Evolutionary conservation across 2,329 filamentous ascomycete genomes (phyloP), one percentile per base, ranked within the genome.

Genomic region (Colletotrichum kahawae): DNA sequence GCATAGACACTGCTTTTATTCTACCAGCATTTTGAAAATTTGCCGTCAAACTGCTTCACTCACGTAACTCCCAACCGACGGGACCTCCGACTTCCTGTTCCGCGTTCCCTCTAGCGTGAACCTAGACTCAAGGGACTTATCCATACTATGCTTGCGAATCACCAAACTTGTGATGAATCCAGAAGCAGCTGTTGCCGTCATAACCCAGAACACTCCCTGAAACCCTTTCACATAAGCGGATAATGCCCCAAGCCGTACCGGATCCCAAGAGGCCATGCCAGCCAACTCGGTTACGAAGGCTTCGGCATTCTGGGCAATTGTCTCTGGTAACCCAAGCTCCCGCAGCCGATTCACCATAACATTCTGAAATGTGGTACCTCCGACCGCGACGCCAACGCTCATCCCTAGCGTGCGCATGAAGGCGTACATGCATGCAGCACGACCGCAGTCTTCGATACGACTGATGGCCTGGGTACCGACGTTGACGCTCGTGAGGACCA

Each of bases 391-490:
- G 12, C 87, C 87, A 29, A 86, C 74, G 13, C 83, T 83, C 86
- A 87, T 86, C 2, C 87, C 87, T 71, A 87, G 81, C 7, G 82
- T 84, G 27, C 82, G 82, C 14, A 83, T 79, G 76, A 84, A 83
- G 2, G 79, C 81, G 75, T 83, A 86, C 84, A 83, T 85, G 36
- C 79, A 80, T 1, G 82, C 81, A 2, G 86, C 83, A 43, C 82
- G 79, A 2, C 79, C 81, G 29, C 77, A 77, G 57, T 85, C 80
- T 54, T 82, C 80, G 1, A 78, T 72, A 56, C 78, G 78, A 6
- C 82, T 80, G 43, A 84, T 80, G 18, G 82, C 84, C 66, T 87
- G 85, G 2, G 84, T 81, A 21, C 79, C 83, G 29, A 85, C 82
- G 59, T 54, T 56, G 43, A 36, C 29, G 36, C 38, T 36, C n/a